Conservation (phyloP, 257 asterid species). For the Penstemon davidsonii region DNA sequence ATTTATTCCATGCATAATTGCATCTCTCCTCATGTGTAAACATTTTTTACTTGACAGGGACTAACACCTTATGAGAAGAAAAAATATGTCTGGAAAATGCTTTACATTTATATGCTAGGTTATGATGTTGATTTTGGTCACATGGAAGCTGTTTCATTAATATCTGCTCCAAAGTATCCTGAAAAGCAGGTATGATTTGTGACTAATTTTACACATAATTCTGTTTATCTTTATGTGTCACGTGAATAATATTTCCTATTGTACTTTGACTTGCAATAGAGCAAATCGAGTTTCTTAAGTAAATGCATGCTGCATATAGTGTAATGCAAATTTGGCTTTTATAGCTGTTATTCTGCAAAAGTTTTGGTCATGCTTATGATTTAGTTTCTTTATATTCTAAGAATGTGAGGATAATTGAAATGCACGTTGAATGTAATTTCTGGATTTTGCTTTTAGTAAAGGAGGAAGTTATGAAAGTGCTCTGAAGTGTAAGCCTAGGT, state of each 20-base stretch:
- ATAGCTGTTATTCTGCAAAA: too few relatives aligned
- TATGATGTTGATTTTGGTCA: slow-evolving; percentile 99
- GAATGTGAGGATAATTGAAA: too few relatives aligned
- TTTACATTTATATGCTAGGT: slow-evolving; percentile 95
- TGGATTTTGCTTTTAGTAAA: too few relatives aligned
- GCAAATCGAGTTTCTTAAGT: neutral
- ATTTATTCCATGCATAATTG: neutral
- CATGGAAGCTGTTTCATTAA: slow-evolving; percentile 98
- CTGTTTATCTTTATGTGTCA: neutral
- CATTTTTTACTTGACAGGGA: slow-evolving; percentile 53
- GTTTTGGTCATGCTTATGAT: too few relatives aligned
- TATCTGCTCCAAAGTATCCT: slow-evolving; percentile 99
- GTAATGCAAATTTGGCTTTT: too few relatives aligned
- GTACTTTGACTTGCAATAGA: slow-evolving; percentile 15
- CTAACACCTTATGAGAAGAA: slow-evolving; percentile 93
- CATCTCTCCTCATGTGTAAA: slow-evolving; percentile 14
- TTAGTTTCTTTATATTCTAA: too few relatives aligned
- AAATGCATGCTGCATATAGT: too few relatives aligned
- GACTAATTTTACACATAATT: slow-evolving; percentile 10
- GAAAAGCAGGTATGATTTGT: slow-evolving; percentile 80
- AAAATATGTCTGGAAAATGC: slow-evolving; percentile 99
- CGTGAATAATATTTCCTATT: slow-evolving; percentile 3
- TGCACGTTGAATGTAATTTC: too few relatives aligned
- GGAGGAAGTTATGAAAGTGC: too few relatives aligned
- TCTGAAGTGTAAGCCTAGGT: too few relatives aligned